Percentiles rank a stretch among this genome's conserved stretches.
phyloP scores from a whole-genome alignment of 164 flowering plant genomes.

The Stephania yunnanensis region DNA sequence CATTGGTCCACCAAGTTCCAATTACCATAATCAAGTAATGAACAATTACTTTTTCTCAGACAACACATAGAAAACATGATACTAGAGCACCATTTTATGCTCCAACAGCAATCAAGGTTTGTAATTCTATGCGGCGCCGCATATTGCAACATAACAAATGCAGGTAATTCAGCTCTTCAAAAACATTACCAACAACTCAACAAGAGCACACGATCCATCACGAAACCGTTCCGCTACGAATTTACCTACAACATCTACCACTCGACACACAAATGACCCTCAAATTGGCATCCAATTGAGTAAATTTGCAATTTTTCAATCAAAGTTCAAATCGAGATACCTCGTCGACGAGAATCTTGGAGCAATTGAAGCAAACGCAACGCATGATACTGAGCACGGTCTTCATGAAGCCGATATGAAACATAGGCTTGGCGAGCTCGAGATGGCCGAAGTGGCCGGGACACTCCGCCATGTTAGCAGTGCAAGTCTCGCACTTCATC shows the following conservation, averaged over 20 bases:
- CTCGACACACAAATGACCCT: no score
- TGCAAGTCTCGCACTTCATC: slow-evolving; percentile 95
- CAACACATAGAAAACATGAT: not conserved
- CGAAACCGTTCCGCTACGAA: not conserved
- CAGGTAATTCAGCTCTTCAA: not conserved
- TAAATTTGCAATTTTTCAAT: not conserved
- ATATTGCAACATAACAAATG: not conserved
- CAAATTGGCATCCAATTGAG: not conserved
- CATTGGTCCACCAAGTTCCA: not conserved
- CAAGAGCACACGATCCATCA: not conserved
- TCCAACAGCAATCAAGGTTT: not conserved
- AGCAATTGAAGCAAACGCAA: slow-evolving; percentile 96
- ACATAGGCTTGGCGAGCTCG: slow-evolving; percentile 98
- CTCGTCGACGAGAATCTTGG: slow-evolving; percentile 90
- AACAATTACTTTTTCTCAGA: not conserved
- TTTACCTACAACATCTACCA: no score
- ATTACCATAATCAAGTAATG: not conserved
- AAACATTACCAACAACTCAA: not conserved
- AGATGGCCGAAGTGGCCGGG: slow-evolving; percentile 98
- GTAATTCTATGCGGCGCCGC: not conserved
- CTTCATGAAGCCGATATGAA: slow-evolving; percentile 90
- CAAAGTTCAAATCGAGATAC: slow-evolving; percentile 23
- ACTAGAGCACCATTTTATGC: not conserved
- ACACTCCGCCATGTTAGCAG: slow-evolving; percentile 97
- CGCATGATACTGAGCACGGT: slow-evolving; percentile 83